Evolutionary conservation across 2,329 filamentous ascomycete genomes (phyloP).

Genomic region (Zymoseptoria ardabiliae): DNA sequence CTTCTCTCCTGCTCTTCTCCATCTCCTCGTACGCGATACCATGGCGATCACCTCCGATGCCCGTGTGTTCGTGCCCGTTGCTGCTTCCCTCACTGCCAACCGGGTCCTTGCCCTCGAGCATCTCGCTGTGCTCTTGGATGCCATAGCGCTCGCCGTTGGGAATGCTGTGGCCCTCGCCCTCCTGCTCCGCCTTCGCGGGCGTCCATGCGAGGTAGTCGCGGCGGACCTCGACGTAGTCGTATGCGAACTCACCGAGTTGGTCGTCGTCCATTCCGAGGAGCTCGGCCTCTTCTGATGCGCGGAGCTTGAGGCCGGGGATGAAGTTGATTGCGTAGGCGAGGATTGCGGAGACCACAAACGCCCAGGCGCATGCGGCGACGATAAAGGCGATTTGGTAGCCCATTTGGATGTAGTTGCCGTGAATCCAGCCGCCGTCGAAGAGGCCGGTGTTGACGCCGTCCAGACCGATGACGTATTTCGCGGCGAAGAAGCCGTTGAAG

Average conservation of each 20-base stretch:
- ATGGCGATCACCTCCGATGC: slow-evolving; percentile 47
- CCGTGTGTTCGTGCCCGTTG: slow-evolving; percentile 38
- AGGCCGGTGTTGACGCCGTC: slow-evolving; percentile 63
- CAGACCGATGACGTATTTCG: slow-evolving; percentile 63
- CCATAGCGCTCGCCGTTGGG: slow-evolving; percentile 61
- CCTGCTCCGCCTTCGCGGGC: slow-evolving; percentile 61
- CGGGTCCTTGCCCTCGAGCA: slow-evolving; percentile 52
- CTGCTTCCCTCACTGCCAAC: slow-evolving; percentile 36
- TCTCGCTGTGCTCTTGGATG: slow-evolving; percentile 54
- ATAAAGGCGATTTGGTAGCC: slow-evolving; percentile 78
- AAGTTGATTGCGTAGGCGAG: slow-evolving; percentile 69
- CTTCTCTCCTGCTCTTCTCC: slow-evolving; percentile 20
- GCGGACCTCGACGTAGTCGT: slow-evolving; percentile 84
- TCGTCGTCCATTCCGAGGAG: slow-evolving; percentile 84
- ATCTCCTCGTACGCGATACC: slow-evolving; percentile 43
- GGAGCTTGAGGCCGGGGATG: slow-evolving; percentile 70
- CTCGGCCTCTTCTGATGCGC: slow-evolving; percentile 73
- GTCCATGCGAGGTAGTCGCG: slow-evolving; percentile 86
- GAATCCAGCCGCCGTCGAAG: slow-evolving; percentile 59
- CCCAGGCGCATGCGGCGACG: slow-evolving; percentile 56
- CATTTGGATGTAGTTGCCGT: slow-evolving; percentile 65
- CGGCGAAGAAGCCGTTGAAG: slow-evolving; percentile 67
- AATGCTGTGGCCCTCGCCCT: slow-evolving; percentile 50
- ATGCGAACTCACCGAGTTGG: slow-evolving; percentile 83
- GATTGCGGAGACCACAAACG: slow-evolving; percentile 65